Base-by-base conservation (phyloP, 768 basidiomycete species). In the Mycena kentingensis region DNA sequence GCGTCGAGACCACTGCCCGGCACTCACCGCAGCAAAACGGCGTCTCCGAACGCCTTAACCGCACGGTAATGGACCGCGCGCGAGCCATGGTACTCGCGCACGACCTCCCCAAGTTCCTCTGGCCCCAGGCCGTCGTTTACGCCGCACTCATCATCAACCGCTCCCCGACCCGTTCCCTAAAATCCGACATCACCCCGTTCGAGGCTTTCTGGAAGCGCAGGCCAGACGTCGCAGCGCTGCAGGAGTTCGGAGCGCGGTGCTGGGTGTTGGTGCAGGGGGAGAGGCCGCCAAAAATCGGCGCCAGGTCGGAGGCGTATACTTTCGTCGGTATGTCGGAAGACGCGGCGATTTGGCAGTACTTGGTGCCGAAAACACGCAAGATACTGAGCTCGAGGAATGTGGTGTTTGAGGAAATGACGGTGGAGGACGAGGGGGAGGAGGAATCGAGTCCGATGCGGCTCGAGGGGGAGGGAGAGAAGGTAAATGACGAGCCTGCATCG, bases 11-110 rank as follows among this genome's bases (percentile, higher is more conserved):
- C 13, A 70, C 67, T 12, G 60, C 54, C 4, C 68, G 57, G 2
- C 43, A 67, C 42, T 60, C 67, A 4, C 67, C 68, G 3, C 31
- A 62, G 41, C 63, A 69, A 19, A 70, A 71, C 22, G 67, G 69
- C 7, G 53, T 70, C n/a, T n/a, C n/a, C n/a, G n/a, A n/a, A n/a
- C n/a, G n/a, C n/a, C n/a, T n/a, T n/a, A n/a, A n/a, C n/a, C 52
- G 55, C 1, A 62, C 57, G 1, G 32, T 67, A 2, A 26, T 63
- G 3, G 61, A 69, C 27, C 34, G 52, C 4, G 55, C 55, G 1
- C 54, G 66, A 3, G 55, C 64, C 1, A 43, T 69, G 50, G 54
- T 70, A 3, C 32, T 54, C 7, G 54, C 31, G 4, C 26, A 22
- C 10, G 35, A 58, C 11, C 39, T 66, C 46, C n/a, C n/a, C n/a